A percentile compares a stretch with the other conserved stretches of the same genome.
Conservation (phyloP, 2,329 filamentous ascomycete genomes). For the Alternaria sp. region DNA sequence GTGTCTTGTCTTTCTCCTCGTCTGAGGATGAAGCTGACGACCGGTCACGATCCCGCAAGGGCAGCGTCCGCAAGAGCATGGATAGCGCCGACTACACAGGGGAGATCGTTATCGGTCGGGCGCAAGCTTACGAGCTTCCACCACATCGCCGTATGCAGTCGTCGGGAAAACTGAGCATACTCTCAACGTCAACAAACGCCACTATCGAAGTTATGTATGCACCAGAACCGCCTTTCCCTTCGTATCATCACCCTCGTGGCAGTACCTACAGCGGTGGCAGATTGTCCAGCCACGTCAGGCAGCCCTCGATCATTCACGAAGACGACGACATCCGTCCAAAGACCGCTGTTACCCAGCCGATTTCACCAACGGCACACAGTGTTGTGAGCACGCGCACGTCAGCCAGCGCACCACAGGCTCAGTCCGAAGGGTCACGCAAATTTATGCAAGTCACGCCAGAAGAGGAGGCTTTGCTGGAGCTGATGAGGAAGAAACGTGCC, state of each 20-base stretch:
- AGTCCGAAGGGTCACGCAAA: constrained; percentile 38
- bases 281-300: constrained; percentile 41
- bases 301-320: constrained; percentile 49
- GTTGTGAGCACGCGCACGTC: constrained; percentile 41
- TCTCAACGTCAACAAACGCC: constrained; percentile 44
- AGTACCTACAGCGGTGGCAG: constrained; percentile 30
- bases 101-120: constrained; percentile 47
- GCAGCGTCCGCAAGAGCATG: constrained; percentile 42
- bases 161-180: constrained; percentile 41
- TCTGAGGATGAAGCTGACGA: constrained; percentile 47
- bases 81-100: constrained; percentile 42
- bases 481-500: constrained; percentile 58
- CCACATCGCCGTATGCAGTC: constrained; percentile 34
- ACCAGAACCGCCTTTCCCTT: constrained; percentile 34
- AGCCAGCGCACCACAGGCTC: constrained; percentile 43
- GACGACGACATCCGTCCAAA: constrained; percentile 40
- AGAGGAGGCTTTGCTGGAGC: constrained; percentile 57
- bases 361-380: constrained; percentile 38
- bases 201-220: constrained; percentile 51
- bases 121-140: constrained; percentile 46
- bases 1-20: constrained; percentile 50
- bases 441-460: constrained; percentile 58
- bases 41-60: constrained; percentile 14
- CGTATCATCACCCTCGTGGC: constrained; percentile 23
- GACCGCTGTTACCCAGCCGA: constrained; percentile 29